Base-by-base conservation (phyloP, 1,284 basidiomycete genomes). In the Gymnopus androsaceus region DNA sequence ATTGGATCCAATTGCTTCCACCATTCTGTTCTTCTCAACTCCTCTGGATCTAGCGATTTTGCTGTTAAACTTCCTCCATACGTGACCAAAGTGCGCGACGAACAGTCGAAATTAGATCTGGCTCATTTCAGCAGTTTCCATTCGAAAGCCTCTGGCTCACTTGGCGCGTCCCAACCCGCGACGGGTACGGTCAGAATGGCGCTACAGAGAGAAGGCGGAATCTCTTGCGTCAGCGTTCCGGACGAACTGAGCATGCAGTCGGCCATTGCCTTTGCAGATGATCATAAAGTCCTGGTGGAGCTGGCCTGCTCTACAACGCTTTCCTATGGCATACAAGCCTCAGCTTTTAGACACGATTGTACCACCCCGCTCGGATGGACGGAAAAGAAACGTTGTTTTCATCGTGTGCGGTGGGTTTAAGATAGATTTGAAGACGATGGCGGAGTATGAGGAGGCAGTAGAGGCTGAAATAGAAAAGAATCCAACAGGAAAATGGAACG, bases 331-430 rank as follows among this genome's bases (percentile, higher is more conserved):
- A 3, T 90, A 89, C 67, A 79, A 77, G 36, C 75, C 71, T 2
- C 66, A 69, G 1, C 66, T 91, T n/a, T 82, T 90, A 63, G 62
- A 76, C 36, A 74, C 67, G 47, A 64, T 88, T 15, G 71, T 84
- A 1, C 76, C 79, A 17, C 64, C 67, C 14, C 57, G 61, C 3
- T 62, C 66, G 19, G 63, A 49, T 23, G 54, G 57, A 0, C 59
- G 60, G 41, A 67, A 63, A 21, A 66, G 72, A n/a, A 77, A 69
- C 1, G 75, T 83, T 6, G 82, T 88, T 0, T 86, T 88, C 67
- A 74, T 87, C 55, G 78, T 85, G 37, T 92, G 88, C 57, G 88
- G 88, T 3, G 88, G 88, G 2, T 85, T 86, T 67, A 90, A 90
- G 63, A 72, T 86, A 23, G 82, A 83, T 3, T 58, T 81, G 27